Percentiles rank a stretch among this genome's conserved stretches.
Conservation (phyloP, 2,329 filamentous ascomycete genomes). For the Furcasterigmium sp. region DNA sequence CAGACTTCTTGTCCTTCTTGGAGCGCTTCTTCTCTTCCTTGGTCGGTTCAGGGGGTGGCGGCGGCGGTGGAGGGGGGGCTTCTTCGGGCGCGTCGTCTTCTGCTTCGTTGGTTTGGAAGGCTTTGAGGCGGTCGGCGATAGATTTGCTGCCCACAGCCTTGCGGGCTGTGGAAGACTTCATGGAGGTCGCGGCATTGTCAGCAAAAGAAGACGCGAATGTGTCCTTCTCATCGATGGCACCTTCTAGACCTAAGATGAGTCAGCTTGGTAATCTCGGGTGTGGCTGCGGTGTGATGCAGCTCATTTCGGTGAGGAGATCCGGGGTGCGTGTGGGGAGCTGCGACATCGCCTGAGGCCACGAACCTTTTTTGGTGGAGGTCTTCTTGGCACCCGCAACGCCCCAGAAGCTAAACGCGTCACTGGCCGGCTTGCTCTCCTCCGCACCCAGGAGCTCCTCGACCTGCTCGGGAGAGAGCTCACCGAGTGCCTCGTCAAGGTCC, state of each 20-base stretch:
- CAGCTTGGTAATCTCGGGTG: constrained; percentile 42
- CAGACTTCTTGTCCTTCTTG: constrained; percentile 33
- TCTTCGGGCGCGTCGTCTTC: constrained; percentile 24
- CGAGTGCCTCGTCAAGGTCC: constrained; percentile 12
- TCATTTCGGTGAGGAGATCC: constrained; percentile 7
- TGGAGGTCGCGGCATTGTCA: constrained; percentile 26
- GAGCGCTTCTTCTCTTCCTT: constrained; percentile 34
- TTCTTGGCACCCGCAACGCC: constrained; percentile 40
- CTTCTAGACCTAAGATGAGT: constrained; percentile 44
- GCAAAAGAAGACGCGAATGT: constrained; percentile 31
- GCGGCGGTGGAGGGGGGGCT: constrained; percentile 28
- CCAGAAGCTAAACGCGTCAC: constrained; percentile 53
- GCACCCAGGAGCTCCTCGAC: constrained; percentile 34
- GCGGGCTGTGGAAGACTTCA: constrained; percentile 34
- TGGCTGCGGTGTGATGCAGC: constrained; percentile 11
- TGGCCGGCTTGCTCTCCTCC: constrained; percentile 20
- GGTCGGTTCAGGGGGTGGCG: constrained; percentile 28
- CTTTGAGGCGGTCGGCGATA: constrained; percentile 51
- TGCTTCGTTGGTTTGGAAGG: constrained; percentile 40
- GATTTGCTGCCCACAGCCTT: constrained; percentile 42
- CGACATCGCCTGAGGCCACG: constrained; percentile 18
- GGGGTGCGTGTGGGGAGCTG: constrained; percentile 10
- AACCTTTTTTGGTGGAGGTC: constrained; percentile 31
- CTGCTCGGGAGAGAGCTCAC: constrained; percentile 34
- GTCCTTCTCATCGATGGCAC: constrained; percentile 31